These are phyloP conservation scores for Galeopsis tetrahit DNA, from an alignment of 257 asterid species.

Conservation along the genomic window DNA sequence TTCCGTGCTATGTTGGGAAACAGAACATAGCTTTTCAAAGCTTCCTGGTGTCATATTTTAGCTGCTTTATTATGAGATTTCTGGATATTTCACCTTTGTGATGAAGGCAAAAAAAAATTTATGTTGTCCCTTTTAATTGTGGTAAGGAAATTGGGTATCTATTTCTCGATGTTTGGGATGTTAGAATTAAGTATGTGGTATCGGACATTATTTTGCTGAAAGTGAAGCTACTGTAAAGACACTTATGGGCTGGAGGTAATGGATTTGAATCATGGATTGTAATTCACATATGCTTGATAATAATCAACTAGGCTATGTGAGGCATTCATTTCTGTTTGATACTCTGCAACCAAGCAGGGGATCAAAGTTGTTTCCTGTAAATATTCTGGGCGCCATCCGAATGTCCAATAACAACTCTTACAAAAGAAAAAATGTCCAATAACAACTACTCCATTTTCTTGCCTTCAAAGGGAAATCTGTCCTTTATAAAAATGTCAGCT, in stretches of 20 bases:
- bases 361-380: neutral
- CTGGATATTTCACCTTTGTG: neutral
- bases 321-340: neutral
- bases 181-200: neutral
- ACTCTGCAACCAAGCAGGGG: neutral
- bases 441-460: neutral
- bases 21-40: neutral
- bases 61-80: neutral
- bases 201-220: neutral
- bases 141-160: neutral
- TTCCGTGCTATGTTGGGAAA: neutral
- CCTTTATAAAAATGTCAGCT: neutral
- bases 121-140: neutral
- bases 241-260: neutral
- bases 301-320: constrained; percentile 18
- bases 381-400: neutral
- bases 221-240: neutral
- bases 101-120: neutral
- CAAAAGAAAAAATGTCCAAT: neutral
- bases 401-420: neutral
- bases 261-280: neutral
- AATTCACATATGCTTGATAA: neutral
- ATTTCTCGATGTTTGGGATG: neutral
- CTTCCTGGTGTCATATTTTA: neutral
- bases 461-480: constrained; percentile 5